Percentiles rank a stretch among this genome's conserved stretches.
phyloP scores from a whole-genome alignment of 1,284 basidiomycete species.

The Stereum hirsutum region DNA sequence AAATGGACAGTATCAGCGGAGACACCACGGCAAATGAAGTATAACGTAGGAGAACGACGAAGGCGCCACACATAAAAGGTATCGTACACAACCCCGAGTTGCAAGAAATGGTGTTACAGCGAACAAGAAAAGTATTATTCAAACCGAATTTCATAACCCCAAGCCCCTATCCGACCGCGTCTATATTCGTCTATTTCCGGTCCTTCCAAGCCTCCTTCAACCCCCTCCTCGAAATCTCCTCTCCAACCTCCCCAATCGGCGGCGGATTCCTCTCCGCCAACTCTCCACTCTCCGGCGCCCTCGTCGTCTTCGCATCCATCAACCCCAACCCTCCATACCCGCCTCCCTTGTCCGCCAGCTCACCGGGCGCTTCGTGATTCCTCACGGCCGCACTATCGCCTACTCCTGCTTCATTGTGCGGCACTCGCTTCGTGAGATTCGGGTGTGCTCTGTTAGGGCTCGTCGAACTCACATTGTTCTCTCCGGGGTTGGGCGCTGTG shows the following conservation, averaged over 20 bases:
- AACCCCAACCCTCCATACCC: slow-evolving; percentile 36
- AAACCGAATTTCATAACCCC: no score
- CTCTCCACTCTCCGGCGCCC: slow-evolving; percentile 18
- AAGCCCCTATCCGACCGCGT: no score
- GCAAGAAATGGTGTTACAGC: no score
- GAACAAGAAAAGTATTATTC: no score
- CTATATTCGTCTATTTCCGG: no score
- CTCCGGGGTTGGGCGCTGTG: no score
- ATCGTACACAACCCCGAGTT: no score
- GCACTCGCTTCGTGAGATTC: slow-evolving; percentile 29
- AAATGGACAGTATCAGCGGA: no score
- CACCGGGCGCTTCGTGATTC: slow-evolving; percentile 31
- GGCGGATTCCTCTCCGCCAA: slow-evolving; percentile 37
- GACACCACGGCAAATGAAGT: no score
- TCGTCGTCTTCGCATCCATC: slow-evolving; percentile 22
- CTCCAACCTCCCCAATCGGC: slow-evolving; percentile 29
- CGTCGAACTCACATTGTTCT: slow-evolving; percentile 35
- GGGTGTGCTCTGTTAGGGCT: slow-evolving; percentile 33
- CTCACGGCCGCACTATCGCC: slow-evolving; percentile 37
- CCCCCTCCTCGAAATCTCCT: slow-evolving; percentile 35
- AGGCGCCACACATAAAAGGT: no score
- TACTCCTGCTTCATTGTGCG: slow-evolving; percentile 32
- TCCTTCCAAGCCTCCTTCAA: slow-evolving; percentile 36
- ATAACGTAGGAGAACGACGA: no score
- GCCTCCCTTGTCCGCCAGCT: slow-evolving; percentile 30